Base-by-base conservation (phyloP, 352 stramenopile genomes). In the Pythium chondricola region DNA sequence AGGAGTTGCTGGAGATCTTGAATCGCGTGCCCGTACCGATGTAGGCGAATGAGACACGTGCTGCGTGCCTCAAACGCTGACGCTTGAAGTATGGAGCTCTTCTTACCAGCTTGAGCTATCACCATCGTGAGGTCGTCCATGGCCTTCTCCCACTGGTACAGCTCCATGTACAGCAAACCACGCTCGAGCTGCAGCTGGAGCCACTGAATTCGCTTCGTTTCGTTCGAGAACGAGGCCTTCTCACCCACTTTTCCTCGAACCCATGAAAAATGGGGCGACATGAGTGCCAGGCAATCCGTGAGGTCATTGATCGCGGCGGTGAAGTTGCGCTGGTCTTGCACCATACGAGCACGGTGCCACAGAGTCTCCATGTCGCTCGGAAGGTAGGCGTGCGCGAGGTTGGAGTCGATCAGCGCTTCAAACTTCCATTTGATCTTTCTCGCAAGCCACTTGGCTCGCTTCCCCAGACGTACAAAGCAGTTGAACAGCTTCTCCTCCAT, bases 401-500 rank as follows among this genome's bases (percentile, higher is more conserved):
- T 80, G 1, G 60, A 59, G 43, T 83, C 74, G 17, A 73, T 74
- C 13, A 82, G 53, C 8, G 66, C 71, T 43, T 85, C 74, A 30
- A 83, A 79, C 20, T 53, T 58, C 71, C 71, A 83, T 13, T 57
- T 56, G 2, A 73, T 46, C 43, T 64, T 71, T 29, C 61, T 58
- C 9, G 66, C 52, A 9, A 83, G 49, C 71, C 71, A 79, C 32
- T 71, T 72, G 8, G 67, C 72, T 10, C 71, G 58, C 40, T 83
- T 79, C 0, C 58, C 53, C 1, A 83, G 52, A 11, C 58, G 47
- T 0, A 73, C 36, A 44, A 74, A 76, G 37, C 58, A 76, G 25
- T 67, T 70, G 21, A 60, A 69, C 2, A 80, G 46, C 46, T 81
- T 83, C 43, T 81, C 71, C 26, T 83, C 73, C 44, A 74, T 61